Conservation (phyloP, 768 basidiomycete genomes). For the Imleria badia region DNA sequence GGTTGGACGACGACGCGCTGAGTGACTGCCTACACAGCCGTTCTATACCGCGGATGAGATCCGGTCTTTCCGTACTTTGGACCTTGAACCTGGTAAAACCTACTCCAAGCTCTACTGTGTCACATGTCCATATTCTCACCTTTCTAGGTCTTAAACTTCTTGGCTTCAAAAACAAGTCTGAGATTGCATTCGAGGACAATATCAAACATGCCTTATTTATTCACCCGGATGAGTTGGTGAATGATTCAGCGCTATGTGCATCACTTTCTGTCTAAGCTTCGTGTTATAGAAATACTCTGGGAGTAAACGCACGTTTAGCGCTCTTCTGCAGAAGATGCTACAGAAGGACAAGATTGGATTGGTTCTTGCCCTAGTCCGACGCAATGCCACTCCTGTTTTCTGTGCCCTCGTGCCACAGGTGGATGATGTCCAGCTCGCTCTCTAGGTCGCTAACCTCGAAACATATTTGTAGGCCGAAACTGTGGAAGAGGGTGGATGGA, state of each 20-base stretch:
- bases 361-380: conserved; percentile 65
- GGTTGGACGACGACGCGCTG: not conserved
- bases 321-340: conserved; percentile 79
- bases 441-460: not conserved
- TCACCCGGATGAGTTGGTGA: conserved; percentile 86
- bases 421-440: not conserved
- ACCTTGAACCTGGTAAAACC: conserved; percentile 66
- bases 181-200: conserved; percentile 84
- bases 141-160: conserved; percentile 79
- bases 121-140: not conserved
- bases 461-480: conserved; percentile 58
- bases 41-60: conserved; percentile 87
- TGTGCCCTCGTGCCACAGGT: conserved; percentile 90
- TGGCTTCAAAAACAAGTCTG: conserved; percentile 77
- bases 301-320: conserved; percentile 88
- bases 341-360: conserved; percentile 81
- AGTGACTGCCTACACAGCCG: conserved; percentile 44
- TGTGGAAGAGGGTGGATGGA: conserved; percentile 67
- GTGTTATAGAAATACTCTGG: conserved; percentile 71
- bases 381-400: conserved; percentile 74
- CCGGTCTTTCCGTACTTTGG: conserved; percentile 77
- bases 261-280: not conserved
- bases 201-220: conserved; percentile 90
- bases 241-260: conserved; percentile 12
- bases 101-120: not conserved